Evolutionary conservation across 305 asterid genomes (phyloP), one percentile per base, ranked within the genome.

Genomic region (Fraxinus xanthoxyloides): DNA sequence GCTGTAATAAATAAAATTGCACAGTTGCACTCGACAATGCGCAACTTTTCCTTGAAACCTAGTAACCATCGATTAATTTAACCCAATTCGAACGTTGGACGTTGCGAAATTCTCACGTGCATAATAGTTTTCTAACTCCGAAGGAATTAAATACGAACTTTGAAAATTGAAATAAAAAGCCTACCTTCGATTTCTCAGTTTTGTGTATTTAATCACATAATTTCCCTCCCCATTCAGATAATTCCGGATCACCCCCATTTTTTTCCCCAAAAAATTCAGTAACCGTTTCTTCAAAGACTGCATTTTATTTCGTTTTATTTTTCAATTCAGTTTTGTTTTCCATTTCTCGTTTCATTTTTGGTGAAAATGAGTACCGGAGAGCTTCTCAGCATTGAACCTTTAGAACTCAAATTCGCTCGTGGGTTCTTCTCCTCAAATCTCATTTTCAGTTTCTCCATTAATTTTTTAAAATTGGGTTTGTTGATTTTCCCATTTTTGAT

Each of bases 391-490:
- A 89, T 89, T 80, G 91, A 91, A 72, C 92, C 90, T 3, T 15
- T 76, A 79, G 94, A 91, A 76, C 78, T 91, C 90, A 88, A 87
- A 83, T 89, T 91, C 72, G 89, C 91, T 63, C 83, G 94, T 91
- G 51, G 82, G 92, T 77, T 23, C 23, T 76, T 40, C 31, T 59
- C 32, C 56, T 12, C 23, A 61, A 19, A 36, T 84, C 63, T 43
- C 73, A 65, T 56, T 75, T 70, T 61, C 40, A 8, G 5, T 34
- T 4, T 43, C 40, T 26, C 17, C 12, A 2, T 40, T 1, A 24
- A 24, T 75, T 30, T 26, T 38, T 38, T 38, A 0, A 40, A 46
- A 32, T 43, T 23, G 9, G 69, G 31, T 9, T 43, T 46, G 10
- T 19, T 7, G 38, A 30, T 23, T 30, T 65, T 79, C 67, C 12